Percentiles rank a stretch among this genome's conserved stretches.
These are phyloP conservation scores for Fusarium kyushuense DNA, from an alignment of 2,329 filamentous ascomycete species.

Conservation along the genomic window DNA sequence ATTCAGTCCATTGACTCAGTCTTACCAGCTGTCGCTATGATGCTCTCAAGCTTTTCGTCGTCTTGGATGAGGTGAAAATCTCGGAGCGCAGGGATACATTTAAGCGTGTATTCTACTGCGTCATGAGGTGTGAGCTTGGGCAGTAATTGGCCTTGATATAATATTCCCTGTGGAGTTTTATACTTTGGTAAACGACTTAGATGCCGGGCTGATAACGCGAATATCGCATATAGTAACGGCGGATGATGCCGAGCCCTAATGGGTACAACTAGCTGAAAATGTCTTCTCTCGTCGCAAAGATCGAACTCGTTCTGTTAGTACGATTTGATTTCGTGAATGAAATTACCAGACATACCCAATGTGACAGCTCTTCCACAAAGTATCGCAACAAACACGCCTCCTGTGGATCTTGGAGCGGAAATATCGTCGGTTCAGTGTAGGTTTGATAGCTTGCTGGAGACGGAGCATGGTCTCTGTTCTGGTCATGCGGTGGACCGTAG, in stretches of 20 bases:
- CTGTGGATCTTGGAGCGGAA: conserved; percentile 52
- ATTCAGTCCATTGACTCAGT: neutral
- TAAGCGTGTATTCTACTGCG: conserved; percentile 56
- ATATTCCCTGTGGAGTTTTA: conserved; percentile 52
- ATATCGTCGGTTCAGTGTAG: conserved; percentile 32
- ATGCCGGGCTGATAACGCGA: conserved; percentile 56
- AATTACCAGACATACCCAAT: conserved; percentile 49
- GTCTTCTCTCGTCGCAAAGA: conserved; percentile 55
- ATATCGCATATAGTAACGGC: conserved; percentile 56
- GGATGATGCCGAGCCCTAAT: conserved; percentile 52
- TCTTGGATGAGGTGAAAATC: conserved; percentile 54
- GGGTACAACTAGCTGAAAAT: conserved; percentile 56
- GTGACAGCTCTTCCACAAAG: conserved; percentile 56
- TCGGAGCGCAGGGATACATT: conserved; percentile 56
- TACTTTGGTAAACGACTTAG: conserved; percentile 55
- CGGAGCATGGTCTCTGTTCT: neutral
- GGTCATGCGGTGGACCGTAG: conserved; percentile 17
- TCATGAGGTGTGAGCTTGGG: conserved; percentile 53
- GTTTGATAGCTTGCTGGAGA: conserved; percentile 27
- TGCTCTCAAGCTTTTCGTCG: conserved; percentile 56
- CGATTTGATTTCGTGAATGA: rapidly evolving
- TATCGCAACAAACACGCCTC: conserved; percentile 56
- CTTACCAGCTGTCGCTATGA: conserved; percentile 52
- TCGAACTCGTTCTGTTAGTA: conserved; percentile 51
- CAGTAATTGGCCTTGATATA: conserved; percentile 55